These are phyloP conservation scores for Lindgomyces ingoldianus DNA, from an alignment of 495 filamentous ascomycete genomes.

Conservation along the genomic window DNA sequence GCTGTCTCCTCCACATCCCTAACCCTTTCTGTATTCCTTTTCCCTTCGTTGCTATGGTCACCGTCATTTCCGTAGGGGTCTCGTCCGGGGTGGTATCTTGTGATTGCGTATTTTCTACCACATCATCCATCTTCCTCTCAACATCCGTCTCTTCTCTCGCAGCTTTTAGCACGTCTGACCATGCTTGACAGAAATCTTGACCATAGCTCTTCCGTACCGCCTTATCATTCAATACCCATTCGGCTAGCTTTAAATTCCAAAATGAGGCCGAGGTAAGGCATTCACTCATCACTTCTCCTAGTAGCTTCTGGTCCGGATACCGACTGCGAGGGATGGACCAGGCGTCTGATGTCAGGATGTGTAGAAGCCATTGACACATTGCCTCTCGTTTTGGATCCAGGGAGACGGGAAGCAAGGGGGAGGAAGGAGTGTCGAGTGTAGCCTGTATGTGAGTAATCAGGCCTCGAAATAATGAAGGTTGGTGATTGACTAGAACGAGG, in stretches of 20 bases:
- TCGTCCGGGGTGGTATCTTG: neutral
- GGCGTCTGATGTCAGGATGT: conserved; percentile 22
- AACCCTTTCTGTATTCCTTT: conserved; percentile 13
- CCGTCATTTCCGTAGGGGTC: neutral
- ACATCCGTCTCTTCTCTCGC: neutral
- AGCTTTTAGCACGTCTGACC: conserved; percentile 9
- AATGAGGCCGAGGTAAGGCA: conserved; percentile 7
- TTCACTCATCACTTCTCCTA: conserved; percentile 2
- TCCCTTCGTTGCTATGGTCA: neutral
- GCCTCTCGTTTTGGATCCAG: conserved; percentile 28
- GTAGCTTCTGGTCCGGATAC: neutral
- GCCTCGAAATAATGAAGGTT: conserved; percentile 4
- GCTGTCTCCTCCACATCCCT: conserved; percentile 18
- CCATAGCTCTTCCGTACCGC: neutral
- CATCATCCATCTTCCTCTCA: neutral
- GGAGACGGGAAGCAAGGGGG: neutral
- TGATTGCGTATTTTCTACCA: neutral
- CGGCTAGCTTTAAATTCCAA: neutral
- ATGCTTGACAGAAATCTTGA: neutral
- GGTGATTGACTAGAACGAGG: neutral
- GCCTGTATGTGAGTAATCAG: conserved; percentile 24
- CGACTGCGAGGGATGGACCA: conserved; percentile 5
- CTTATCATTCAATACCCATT: neutral
- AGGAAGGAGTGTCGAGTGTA: neutral
- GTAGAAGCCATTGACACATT: conserved; percentile 36